Conservation (phyloP, 495 filamentous ascomycete genomes). For the Cenococcum geophilum region DNA sequence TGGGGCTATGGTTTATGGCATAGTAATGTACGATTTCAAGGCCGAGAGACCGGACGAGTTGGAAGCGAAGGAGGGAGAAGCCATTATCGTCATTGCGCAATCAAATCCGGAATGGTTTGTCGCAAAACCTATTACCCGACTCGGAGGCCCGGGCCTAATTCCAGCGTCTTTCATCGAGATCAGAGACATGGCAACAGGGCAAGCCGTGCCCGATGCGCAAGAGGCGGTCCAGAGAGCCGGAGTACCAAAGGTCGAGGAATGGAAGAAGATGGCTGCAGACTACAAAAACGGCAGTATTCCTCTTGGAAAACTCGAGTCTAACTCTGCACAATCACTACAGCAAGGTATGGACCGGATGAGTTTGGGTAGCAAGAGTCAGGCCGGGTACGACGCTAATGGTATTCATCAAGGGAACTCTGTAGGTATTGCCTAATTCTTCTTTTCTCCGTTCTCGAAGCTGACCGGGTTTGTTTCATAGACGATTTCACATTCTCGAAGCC, state of each 20-base stretch:
- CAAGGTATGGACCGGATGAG: conserved; percentile 79
- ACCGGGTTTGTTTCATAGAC: conserved; percentile 14
- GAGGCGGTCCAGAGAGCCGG: conserved; percentile 85
- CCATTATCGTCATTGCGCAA: conserved; percentile 96
- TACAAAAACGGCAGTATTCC: conserved; percentile 99
- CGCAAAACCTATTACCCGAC: conserved; percentile 90
- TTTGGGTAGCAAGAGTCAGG: conserved; percentile 42
- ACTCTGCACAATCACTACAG: conserved; percentile 48
- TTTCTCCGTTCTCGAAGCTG: conserved; percentile 36
- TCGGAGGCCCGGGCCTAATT: conserved; percentile 91
- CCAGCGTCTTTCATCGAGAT: conserved; percentile 97
- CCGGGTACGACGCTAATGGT: conserved; percentile 43
- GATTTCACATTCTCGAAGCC: conserved; percentile 29
- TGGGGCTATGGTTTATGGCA: conserved; percentile 89
- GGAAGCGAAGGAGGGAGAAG: conserved; percentile 89
- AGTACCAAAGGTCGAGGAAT: conserved; percentile 96
- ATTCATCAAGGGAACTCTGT: conserved; percentile 33
- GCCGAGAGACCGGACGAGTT: conserved; percentile 93
- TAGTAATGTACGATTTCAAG: conserved; percentile 95
- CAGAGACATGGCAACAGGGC: conserved; percentile 82
- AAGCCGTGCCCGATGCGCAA: conserved; percentile 72
- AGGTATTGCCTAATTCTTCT: conserved; percentile 33
- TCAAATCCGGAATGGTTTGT: conserved; percentile 99
- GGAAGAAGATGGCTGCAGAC: conserved; percentile 99
- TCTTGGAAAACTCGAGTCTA: conserved; percentile 76